Percentiles rank a stretch among this genome's conserved stretches.
These are phyloP conservation scores for Solanum clarkiae DNA, from an alignment of 257 asterid species.

Conservation along the genomic window DNA sequence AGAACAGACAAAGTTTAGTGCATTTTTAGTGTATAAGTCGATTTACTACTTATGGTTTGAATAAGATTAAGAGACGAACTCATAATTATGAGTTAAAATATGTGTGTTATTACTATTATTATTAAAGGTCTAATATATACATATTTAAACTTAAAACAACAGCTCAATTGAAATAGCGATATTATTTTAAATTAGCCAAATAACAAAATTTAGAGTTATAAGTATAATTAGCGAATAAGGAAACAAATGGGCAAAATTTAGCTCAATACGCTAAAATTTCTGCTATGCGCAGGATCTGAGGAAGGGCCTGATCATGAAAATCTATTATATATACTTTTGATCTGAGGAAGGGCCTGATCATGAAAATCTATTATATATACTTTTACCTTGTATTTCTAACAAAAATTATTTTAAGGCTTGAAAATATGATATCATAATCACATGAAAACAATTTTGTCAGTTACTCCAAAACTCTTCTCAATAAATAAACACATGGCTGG, in stretches of 20 bases:
- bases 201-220: background rate
- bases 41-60: background rate
- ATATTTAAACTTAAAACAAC: background rate
- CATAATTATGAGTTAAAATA: background rate
- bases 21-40: background rate
- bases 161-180: background rate
- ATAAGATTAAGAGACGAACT: background rate
- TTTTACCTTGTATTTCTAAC: too few relatives aligned
- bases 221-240: background rate
- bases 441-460: too few relatives aligned
- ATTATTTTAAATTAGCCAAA: fast-evolving
- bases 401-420: too few relatives aligned
- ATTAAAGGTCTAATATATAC: too few relatives aligned
- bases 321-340: too few relatives aligned
- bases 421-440: fast-evolving
- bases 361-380: too few relatives aligned
- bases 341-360: too few relatives aligned
- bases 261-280: too few relatives aligned
- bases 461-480: too few relatives aligned
- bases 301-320: too few relatives aligned
- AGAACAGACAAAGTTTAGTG: background rate
- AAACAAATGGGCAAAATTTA: background rate
- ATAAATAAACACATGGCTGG: too few relatives aligned
- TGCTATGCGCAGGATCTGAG: fast-evolving
- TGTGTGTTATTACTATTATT: background rate